Evolutionary conservation across 164 flowering plant species (phyloP), one percentile per base, ranked within the genome.

Genomic region (Buxus sempervirens): DNA sequence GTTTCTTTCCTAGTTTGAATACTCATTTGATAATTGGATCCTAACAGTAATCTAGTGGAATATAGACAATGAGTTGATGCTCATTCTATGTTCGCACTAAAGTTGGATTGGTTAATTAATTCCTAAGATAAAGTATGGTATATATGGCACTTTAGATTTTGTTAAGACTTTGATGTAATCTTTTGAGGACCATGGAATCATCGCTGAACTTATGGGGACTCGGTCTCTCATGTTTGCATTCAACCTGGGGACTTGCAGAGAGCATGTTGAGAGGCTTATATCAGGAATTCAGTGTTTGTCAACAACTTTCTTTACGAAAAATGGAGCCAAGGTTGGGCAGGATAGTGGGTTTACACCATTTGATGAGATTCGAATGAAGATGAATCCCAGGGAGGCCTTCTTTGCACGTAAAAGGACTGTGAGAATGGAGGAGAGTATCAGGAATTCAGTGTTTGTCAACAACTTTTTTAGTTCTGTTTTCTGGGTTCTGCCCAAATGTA

Each of bases 351-450:
- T 59, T 27, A 67, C 77, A 24, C 79, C 85, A 15, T 83, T 82
- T 70, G 61, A 53, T 62, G 86, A 81, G 49, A 59, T 78, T 20
- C 57, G 27, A 56, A 82, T 79, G 63, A 61, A 68, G 27, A 61
- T 89, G 76, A 85, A 66, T 73, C 93, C 95, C 0, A 81, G 95
- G 70, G 95, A 91, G 62, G 95, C 97, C 20, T 89, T 88, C 75
- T 91, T 91, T 78, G 81, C 86, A 1, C 76, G 74, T 15, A 86
- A 84, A 71, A 79, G 70, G 64, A 83, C 72, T 54, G 81, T 77
- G 32, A 54, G 48, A 26, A 66, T 78, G 19, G 61, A 27, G 25
- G 82, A 84, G 67, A 73, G 85, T 71, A 42, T 83, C 58, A 88
- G 90, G 16, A 70, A 79, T 85, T 23, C 58, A 73, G 65, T 28